Evolutionary conservation across 805 yeast genomes (phyloP).

Genomic region (Yarrowia sp.): DNA sequence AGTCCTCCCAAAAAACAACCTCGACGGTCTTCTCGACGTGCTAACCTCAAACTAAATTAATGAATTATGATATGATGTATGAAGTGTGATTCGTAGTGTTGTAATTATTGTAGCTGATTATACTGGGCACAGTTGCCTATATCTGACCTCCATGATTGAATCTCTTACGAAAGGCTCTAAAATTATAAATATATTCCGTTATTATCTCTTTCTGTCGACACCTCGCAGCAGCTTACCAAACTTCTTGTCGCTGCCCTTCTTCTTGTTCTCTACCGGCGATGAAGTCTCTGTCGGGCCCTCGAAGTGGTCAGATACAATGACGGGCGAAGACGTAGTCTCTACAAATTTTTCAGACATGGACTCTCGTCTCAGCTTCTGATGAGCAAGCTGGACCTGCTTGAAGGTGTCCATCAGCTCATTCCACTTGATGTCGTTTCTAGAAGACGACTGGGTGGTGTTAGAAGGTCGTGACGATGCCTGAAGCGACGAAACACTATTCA

Average conservation of each 20-base stretch:
- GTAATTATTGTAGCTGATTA: too few species aligned
- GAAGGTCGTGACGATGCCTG: constrained; percentile 45
- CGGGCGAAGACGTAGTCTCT: constrained; percentile 18
- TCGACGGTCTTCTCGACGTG: constrained; percentile 30
- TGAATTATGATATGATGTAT: constrained; percentile 17
- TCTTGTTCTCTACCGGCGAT: constrained; percentile 15
- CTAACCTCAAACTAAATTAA: constrained; percentile 12
- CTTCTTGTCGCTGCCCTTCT: constrained; percentile 22
- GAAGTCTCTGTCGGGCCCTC: constrained; percentile 26
- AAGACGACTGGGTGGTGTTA: constrained; percentile 40
- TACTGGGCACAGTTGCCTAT: too few species aligned
- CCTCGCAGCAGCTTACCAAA: constrained; percentile 32
- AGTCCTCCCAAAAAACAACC: constrained; percentile 5
- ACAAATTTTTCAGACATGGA: constrained; percentile 34
- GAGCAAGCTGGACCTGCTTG: constrained; percentile 53
- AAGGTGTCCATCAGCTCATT: constrained; percentile 58
- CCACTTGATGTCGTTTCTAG: constrained; percentile 51
- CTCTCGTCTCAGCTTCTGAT: constrained; percentile 31
- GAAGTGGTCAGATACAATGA: constrained; percentile 19
- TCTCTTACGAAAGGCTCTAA: too few species aligned
- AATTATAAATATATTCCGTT: constrained; percentile 18
- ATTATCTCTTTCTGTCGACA: constrained; percentile 13
- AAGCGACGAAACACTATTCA: constrained; percentile 60
- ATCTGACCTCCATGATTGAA: too few species aligned
- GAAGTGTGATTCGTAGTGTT: neutral